Base-by-base conservation (phyloP, 345 rosid species). In the Salix viminalis region DNA sequence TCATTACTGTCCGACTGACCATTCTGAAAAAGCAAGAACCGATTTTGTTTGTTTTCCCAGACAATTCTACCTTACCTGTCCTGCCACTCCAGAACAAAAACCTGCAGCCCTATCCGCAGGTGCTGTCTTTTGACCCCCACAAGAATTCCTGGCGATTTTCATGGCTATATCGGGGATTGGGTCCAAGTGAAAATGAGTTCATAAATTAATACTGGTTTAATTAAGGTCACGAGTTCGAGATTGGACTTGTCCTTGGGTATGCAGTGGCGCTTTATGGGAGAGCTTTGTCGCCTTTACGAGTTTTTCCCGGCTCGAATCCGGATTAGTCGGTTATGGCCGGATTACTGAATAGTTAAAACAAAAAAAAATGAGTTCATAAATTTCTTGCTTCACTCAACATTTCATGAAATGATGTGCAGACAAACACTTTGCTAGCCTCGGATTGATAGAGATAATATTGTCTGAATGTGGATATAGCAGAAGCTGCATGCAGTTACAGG, bases 11-110 rank as follows among this genome's bases (percentile, higher is more conserved):
- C 73, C 50, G 79, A 52, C 76, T 70, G 82, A 28, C 69, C 69
- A 72, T 65, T 30, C 23, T 34, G 32, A 56, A 61, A 80, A 76
- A 67, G 61, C 67, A 70, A 58, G 2, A 75, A 70, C 74, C 41
- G 79, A 62, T 79, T 88, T 78, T 83, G 84, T 86, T 81, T 79
- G 82, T 78, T 79, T 83, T 75, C 60, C 28, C 79, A 73, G 86
- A 77, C 80, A 84, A 65, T 75, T 81, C 85, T 32, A 76, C 86
- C 86, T 82, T 79, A 81, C 77, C 90, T 78, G 81, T 77, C 77
- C 79, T 75, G 84, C 84, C 83, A 77, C 86, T 76, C 77, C 72
- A 67, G 76, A 80, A 84, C 84, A 79, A 81, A 83, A 74, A 30
- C 71, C 67, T 15, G 19, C 77, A 75, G 77, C 76, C 56, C 73